Percentiles rank a stretch among this genome's conserved stretches.
Conservation (phyloP, 306 rosid species). For the Castanea sativa region DNA sequence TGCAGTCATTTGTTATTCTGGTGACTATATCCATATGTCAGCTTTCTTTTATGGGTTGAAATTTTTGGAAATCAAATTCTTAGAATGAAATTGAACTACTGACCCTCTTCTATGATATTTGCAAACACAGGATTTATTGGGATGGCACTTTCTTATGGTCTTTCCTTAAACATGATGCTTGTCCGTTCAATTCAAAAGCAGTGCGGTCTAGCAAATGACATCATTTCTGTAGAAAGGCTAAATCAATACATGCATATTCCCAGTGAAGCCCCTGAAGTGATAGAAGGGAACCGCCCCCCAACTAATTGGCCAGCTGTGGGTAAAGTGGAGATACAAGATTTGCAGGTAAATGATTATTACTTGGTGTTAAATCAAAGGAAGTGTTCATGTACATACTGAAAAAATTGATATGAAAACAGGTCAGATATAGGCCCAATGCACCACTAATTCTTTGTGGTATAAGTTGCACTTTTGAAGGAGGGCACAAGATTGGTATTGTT, state of each 20-base stretch:
- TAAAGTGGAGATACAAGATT: conserved; percentile 59
- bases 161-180: conserved; percentile 49
- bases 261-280: conserved; percentile 70
- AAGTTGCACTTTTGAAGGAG: conserved; percentile 74
- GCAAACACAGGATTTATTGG: conserved; percentile 63
- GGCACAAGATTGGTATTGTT: conserved; percentile 77
- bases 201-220: conserved; percentile 61
- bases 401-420: conserved; percentile 33
- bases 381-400: too few relatives aligned
- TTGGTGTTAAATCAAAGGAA: not conserved
- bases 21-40: not conserved
- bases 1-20: not conserved
- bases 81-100: not conserved
- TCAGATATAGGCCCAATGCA: conserved; percentile 49
- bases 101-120: not conserved
- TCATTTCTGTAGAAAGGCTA: conserved; percentile 77
- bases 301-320: conserved; percentile 64
- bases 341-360: conserved; percentile 38
- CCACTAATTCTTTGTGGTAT: conserved; percentile 74
- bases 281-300: conserved; percentile 62
- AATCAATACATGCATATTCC: conserved; percentile 71
- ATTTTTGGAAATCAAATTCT: not conserved
- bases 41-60: not conserved
- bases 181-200: conserved; percentile 62
- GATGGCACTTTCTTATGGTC: conserved; percentile 88